Evolutionary conservation across 192 early-diverging fungal genomes (phyloP), one percentile per base, ranked within the genome.

Genomic region (Entomortierella beljakovae): DNA sequence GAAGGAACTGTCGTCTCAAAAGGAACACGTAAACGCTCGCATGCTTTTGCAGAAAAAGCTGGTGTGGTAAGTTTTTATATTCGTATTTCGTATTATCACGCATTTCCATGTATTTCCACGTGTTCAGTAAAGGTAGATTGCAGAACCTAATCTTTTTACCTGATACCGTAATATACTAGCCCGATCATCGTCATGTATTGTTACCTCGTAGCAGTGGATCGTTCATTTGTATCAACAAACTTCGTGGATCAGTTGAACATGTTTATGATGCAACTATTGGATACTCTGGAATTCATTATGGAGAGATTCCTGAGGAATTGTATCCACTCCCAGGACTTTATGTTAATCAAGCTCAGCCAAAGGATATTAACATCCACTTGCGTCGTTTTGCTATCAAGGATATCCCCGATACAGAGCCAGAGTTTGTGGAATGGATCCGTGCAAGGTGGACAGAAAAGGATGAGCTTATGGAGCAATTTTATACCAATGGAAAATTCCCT

Each of bases 1-100:
- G 98, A 99, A 82, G 98, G 97, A 60, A 99, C 97, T 18, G 90
- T 96, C 15, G 87, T 95, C 33, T 94, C 94, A 37, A 77, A 89
- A 26, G 87, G 89, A 57, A 95, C 93, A 49, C 88, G 89, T 7
- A 85, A 81, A 56, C 90, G 88, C 20, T 93, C 91, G 10, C 71
- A 86, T 61, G 80, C 83, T 6, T 98, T 87, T 74, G 94, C 94
- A 0, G 86, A 93, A 32, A 92, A 92, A 62, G 85, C 75, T 68
- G 87, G 86, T 11, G 71, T 83, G 61, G 87, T 88, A 85, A 55
- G 72, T 64, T 15, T 18, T 16, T 11, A 38, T n/a, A n/a, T n/a
- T n/a, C n/a, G n/a, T n/a, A n/a, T n/a, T n/a, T n/a, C n/a, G n/a
- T n/a, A n/a, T n/a, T n/a, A n/a, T n/a, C n/a, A n/a, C n/a, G n/a